Percentiles rank a stretch among this genome's conserved stretches.
Evolutionary conservation across 176 grass and related monocot species (phyloP).

Genomic region (Tillandsia leiboldiana): DNA sequence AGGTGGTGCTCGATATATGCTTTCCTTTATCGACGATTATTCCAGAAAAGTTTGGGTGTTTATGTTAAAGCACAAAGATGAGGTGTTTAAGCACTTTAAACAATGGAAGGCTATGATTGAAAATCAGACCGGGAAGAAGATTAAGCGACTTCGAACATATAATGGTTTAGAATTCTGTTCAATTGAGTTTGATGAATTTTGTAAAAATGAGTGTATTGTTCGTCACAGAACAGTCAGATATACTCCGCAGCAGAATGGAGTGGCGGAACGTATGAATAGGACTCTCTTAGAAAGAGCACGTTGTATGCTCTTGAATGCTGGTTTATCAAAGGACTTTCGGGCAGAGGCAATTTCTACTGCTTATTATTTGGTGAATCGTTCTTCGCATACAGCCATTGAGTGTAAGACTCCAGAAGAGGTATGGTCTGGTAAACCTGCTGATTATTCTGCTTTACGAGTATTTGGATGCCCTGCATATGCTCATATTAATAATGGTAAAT

Average conservation of each 20-base stretch:
- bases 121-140: neutral
- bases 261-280: constrained; percentile 16
- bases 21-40: too few species aligned
- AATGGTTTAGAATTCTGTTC: neutral
- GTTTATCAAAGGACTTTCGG: constrained; percentile 4
- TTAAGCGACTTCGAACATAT: neutral
- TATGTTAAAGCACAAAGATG: neutral
- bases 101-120: neutral
- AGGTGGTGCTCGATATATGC: too few species aligned
- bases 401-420: constrained; percentile 13
- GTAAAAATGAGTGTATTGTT: neutral
- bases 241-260: neutral
- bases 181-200: neutral
- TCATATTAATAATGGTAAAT: too few species aligned
- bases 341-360: neutral
- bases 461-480: constrained; percentile 6
- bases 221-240: neutral
- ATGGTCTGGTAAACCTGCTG: neutral
- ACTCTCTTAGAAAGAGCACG: constrained; percentile 11
- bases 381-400: neutral
- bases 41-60: too few species aligned
- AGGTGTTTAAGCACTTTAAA: neutral
- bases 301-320: constrained; percentile 18
- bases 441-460: constrained; percentile 11
- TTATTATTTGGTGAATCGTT: too few species aligned